Conservation (phyloP, 345 rosid genomes). For the Clarkia xantiana region DNA sequence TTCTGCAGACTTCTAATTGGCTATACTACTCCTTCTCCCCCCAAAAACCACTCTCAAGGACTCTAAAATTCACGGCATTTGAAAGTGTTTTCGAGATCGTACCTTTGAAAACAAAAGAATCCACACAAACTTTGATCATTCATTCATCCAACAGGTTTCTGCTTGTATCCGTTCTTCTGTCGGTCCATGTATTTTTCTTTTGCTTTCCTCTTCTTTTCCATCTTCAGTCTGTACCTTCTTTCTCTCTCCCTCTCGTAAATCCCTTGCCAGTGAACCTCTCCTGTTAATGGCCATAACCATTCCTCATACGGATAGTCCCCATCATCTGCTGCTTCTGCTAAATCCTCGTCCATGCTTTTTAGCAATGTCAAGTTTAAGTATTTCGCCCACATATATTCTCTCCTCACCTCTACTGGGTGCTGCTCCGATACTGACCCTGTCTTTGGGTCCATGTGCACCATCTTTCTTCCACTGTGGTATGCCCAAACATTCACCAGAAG, state of each 20-base stretch:
- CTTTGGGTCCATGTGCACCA: constrained; percentile 79
- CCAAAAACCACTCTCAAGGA: too few relatives aligned
- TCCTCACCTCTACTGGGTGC: constrained; percentile 47
- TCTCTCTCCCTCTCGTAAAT: constrained; percentile 89
- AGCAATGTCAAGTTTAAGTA: constrained; percentile 61
- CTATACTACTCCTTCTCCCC: too few relatives aligned
- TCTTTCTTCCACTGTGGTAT: constrained; percentile 71
- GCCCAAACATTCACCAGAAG: constrained; percentile 88
- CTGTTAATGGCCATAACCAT: constrained; percentile 92
- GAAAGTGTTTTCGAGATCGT: too few relatives aligned
- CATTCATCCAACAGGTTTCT: constrained; percentile 64
- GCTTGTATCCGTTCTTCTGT: constrained; percentile 55
- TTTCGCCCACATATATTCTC: constrained; percentile 59
- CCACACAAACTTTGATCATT: not conserved
- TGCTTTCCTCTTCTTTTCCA: constrained; percentile 89
- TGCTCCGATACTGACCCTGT: constrained; percentile 64
- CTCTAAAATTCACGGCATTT: too few relatives aligned
- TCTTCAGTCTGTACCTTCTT: constrained; percentile 73
- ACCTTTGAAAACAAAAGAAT: too few relatives aligned
- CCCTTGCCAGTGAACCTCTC: constrained; percentile 98
- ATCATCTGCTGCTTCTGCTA: constrained; percentile 97
- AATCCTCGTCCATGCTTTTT: constrained; percentile 94
- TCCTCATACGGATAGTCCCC: constrained; percentile 48
- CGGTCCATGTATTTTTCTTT: constrained; percentile 61
- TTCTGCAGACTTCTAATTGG: too few relatives aligned